Base-by-base conservation (phyloP, 2,329 filamentous ascomycete species). In the Proliferodiscus dingleyae region DNA sequence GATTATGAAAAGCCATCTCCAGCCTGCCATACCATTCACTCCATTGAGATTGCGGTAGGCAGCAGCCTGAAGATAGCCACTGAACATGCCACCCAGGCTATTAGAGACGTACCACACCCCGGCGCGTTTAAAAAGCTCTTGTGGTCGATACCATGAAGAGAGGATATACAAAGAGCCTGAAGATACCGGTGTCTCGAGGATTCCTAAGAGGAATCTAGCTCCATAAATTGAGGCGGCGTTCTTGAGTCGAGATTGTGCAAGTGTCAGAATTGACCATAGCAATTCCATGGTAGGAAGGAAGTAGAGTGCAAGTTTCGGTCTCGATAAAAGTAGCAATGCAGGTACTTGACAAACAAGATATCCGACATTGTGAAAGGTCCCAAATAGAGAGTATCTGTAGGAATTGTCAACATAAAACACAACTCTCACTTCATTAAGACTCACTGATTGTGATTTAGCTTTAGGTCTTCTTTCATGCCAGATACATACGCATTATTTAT, bases 91-190 rank as follows among this genome's bases (percentile, higher is more conserved):
- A 13, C 67, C 67, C 0, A 80, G 56, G 2, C 80, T 72, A 0
- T 75, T 75, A 1, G 73, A 75, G n/a, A 77, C 74, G 49, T 79
- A 75, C 53, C 78, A 81, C 2, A 81, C 61, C 6, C 70, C 74
- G 36, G 78, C 76, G 2, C 78, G 71, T 41, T 76, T 77, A 0
- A 73, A 72, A 33, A 80, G 70, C 53, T 82, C 78, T 10, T 71
- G 70, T 39, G 70, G 73, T 49, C 75, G 74, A 56, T 82, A 82
- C 77, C 78, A 82, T 1, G 69, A 77, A 0, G 74, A 77, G 5
- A 81, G 67, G 18, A 76, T 69, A 37, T 73, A 70, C 37, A 77
- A 64, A 34, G 78, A 70, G 21, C 76, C 77, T 0, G 77, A 76
- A 37, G 72, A 75, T 37, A 77, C 77, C 0, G 73, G 72, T 6